Base-by-base conservation (phyloP, 176 grass and related monocot genomes). In the Areca catechu region DNA sequence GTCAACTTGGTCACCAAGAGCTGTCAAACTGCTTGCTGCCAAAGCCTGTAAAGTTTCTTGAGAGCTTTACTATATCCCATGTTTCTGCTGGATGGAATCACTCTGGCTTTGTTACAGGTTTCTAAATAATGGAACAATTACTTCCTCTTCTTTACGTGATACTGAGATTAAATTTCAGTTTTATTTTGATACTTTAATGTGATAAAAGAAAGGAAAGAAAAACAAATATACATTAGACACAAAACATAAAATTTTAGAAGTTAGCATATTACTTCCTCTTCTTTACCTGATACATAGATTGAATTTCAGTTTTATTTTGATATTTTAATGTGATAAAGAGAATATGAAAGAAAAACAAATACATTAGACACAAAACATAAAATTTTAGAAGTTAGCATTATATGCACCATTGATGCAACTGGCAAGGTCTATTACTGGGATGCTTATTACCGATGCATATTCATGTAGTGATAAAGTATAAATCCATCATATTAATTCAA, bases 11-110 rank as follows among this genome's bases (percentile, higher is more conserved):
- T 66, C 86, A 91, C 67, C 86, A 81, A 23, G 66, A 88, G 25
- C 5, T 73, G 15, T 59, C 88, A 54, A 91, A 69, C 19, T 56
- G 71, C 47, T 51, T 28, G 50, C 76, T 57, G 59, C 92, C 92
- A 2, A 85, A 77, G 72, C 17, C 59, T 55, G 74, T 97, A 19
- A 73, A 78, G 9, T 91, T 88, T 70, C 69, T 88, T 50, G 92
- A 85, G 71, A 81, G 71, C 22, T 82, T 73, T 56, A 80, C 10
- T 22, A 53, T 97, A 24, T 77, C 80, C 10, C 71, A 47, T 55
- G 77, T 97, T 66, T 85, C 92, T 65, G 78, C 86, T 80, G 92
- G 92, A 77, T 97, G 92, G 92, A 97, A 85, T 72, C 86, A 97
- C 78, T 97, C 92, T 82, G 92, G 86, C 72, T 97, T 97, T 62